Conservation (phyloP, 495 filamentous ascomycete species). For the Neurospora sp. region DNA sequence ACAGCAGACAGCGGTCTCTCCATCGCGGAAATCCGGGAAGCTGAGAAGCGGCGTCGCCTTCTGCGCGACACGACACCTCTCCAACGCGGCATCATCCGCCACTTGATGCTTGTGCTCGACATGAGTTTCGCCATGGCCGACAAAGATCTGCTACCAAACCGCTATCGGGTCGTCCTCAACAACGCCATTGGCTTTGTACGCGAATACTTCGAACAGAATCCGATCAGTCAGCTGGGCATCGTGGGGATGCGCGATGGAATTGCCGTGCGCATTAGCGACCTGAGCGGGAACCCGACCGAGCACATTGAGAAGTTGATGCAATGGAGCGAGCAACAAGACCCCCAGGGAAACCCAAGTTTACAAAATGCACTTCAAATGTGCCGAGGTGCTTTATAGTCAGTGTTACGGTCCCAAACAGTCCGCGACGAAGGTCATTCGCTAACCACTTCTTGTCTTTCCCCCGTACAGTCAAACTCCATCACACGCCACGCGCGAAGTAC, state of each 20-base stretch:
- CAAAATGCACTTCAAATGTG: slow-evolving; percentile 97
- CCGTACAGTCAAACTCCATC: slow-evolving; percentile 65
- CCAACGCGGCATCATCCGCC: slow-evolving; percentile 93
- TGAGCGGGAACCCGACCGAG: slow-evolving; percentile 82
- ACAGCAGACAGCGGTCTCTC: slow-evolving; percentile 31
- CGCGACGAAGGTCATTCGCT: not conserved
- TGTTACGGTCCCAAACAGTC: slow-evolving; percentile 1
- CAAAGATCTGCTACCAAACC: slow-evolving; percentile 83
- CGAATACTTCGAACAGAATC: slow-evolving; percentile 97
- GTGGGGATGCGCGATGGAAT: slow-evolving; percentile 88
- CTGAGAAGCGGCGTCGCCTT: slow-evolving; percentile 42
- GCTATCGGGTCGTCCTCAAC: slow-evolving; percentile 70
- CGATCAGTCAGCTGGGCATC: slow-evolving; percentile 90
- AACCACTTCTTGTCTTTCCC: not conserved
- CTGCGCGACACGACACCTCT: slow-evolving; percentile 87
- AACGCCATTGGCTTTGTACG: slow-evolving; percentile 82
- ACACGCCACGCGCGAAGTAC: slow-evolving; percentile 85
- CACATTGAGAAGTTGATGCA: slow-evolving; percentile 68
- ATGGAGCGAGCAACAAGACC: slow-evolving; percentile 62
- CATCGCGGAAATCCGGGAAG: slow-evolving; percentile 29
- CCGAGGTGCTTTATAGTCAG: slow-evolving; percentile 72
- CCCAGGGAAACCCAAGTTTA: slow-evolving; percentile 77
- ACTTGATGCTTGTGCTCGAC: slow-evolving; percentile 85
- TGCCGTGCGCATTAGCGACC: slow-evolving; percentile 72
- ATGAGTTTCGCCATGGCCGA: slow-evolving; percentile 88